These are phyloP conservation scores for Liquidambar formosana DNA, from an alignment of 164 flowering plant genomes.

Conservation along the genomic window DNA sequence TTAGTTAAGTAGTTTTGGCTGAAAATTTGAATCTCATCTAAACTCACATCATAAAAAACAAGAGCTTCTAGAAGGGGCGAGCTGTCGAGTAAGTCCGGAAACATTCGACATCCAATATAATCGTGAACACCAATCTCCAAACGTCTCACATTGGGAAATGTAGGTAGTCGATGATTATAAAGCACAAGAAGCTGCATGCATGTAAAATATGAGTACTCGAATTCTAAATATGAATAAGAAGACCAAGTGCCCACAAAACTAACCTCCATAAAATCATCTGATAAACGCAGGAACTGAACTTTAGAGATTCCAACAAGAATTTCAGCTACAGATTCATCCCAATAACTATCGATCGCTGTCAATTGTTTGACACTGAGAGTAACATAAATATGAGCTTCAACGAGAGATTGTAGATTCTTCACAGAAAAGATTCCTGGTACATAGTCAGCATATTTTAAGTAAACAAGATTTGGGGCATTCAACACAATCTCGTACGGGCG, in stretches of 20 bases:
- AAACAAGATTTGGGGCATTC: constrained; percentile 7
- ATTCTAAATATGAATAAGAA: not conserved
- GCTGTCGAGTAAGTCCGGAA: constrained; percentile 9
- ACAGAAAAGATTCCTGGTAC: not conserved
- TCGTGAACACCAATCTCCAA: too few relatives aligned
- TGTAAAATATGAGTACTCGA: not conserved
- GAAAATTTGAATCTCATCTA: too few relatives aligned
- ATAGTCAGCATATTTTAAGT: not conserved
- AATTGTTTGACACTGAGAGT: not conserved
- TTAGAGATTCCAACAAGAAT: not conserved
- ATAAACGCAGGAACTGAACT: not conserved
- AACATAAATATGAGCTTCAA: not conserved
- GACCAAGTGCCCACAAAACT: not conserved
- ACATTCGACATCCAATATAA: not conserved
- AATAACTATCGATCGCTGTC: not conserved
- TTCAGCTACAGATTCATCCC: not conserved
- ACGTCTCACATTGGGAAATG: constrained; percentile 12
- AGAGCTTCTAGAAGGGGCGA: constrained; percentile 19
- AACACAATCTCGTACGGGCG: not conserved
- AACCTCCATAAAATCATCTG: not conserved
- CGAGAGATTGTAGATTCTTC: not conserved
- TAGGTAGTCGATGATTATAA: constrained; percentile 6
- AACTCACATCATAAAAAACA: constrained; percentile 3
- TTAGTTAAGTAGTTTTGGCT: too few relatives aligned
- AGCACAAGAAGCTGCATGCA: too few relatives aligned